These are phyloP conservation scores for Erysiphe neolycopersici DNA, from an alignment of 2,329 filamentous ascomycete species.

Conservation along the genomic window DNA sequence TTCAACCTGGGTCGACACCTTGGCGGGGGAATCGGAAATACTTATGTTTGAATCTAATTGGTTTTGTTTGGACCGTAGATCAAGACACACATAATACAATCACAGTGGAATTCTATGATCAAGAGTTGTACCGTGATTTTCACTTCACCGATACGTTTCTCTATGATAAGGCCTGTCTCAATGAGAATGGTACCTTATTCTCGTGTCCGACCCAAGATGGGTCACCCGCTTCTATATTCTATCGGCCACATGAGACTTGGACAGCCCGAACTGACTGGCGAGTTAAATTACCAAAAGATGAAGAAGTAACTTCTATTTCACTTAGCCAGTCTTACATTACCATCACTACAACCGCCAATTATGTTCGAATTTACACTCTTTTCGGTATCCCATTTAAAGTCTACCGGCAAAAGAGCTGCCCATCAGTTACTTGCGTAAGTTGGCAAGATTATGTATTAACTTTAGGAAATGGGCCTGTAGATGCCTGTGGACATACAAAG, in stretches of 20 bases:
- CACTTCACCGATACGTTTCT: slow-evolving; percentile 92
- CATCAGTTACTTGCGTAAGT: slow-evolving; percentile 75
- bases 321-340: slow-evolving; percentile 79
- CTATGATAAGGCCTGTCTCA: slow-evolving; percentile 87
- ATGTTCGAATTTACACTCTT: slow-evolving; percentile 76
- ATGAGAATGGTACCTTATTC: slow-evolving; percentile 64
- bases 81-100: slow-evolving; percentile 85
- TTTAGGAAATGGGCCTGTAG: slow-evolving; percentile 72
- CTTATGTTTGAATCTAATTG: slow-evolving; percentile 74
- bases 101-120: slow-evolving; percentile 93
- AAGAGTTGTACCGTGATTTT: slow-evolving; percentile 74
- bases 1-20: slow-evolving; percentile 84
- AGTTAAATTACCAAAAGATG: slow-evolving; percentile 63
- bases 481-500: slow-evolving; percentile 48
- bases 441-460: slow-evolving; percentile 95
- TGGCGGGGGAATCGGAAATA: slow-evolving; percentile 91
- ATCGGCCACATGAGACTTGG: slow-evolving; percentile 92
- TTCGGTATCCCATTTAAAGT: slow-evolving; percentile 76
- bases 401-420: slow-evolving; percentile 72
- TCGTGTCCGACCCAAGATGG: slow-evolving; percentile 46
- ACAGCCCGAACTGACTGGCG: slow-evolving; percentile 76
- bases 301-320: slow-evolving; percentile 66
- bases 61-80: slow-evolving; percentile 90
- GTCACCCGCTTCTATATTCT: slow-evolving; percentile 60
- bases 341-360: slow-evolving; percentile 63